phyloP scores from a whole-genome alignment of 768 basidiomycete species.

The Lentinula lateritia region DNA sequence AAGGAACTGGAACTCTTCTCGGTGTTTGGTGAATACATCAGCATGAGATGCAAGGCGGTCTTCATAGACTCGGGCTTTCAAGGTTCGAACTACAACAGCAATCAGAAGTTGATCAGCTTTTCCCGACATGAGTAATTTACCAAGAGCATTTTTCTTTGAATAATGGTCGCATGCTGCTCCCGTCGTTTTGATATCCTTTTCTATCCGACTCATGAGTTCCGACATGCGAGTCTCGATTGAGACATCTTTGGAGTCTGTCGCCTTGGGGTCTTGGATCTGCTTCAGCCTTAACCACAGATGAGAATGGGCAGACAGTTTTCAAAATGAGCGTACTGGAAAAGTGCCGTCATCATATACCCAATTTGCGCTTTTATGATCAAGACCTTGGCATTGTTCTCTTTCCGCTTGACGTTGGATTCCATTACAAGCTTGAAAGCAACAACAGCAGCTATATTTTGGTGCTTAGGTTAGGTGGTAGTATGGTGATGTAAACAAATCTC shows the following conservation, averaged over 20 bases:
- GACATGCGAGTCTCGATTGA: constrained; percentile 24
- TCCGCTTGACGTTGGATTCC: constrained; percentile 39
- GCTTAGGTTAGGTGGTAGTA: background rate
- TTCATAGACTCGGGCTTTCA: constrained; percentile 33
- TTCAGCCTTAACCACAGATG: constrained; percentile 20
- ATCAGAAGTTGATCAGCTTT: background rate
- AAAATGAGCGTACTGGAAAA: constrained; percentile 36
- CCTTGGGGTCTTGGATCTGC: constrained; percentile 17
- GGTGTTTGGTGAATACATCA: constrained; percentile 26
- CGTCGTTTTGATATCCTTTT: constrained; percentile 35
- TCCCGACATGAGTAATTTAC: constrained; percentile 15
- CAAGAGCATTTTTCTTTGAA: constrained; percentile 35
- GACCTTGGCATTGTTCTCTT: constrained; percentile 48
- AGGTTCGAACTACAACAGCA: constrained; percentile 23
- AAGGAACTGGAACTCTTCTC: constrained; percentile 27
- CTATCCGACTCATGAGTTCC: constrained; percentile 23
- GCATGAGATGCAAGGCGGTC: constrained; percentile 26
- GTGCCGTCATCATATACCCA: constrained; percentile 41
- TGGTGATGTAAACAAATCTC: too few species aligned
- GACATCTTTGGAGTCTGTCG: constrained; percentile 25
- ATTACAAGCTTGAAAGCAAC: constrained; percentile 43
- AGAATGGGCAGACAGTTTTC: background rate
- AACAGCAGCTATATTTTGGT: background rate
- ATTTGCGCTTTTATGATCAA: constrained; percentile 41
- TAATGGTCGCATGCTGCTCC: constrained; percentile 42